These are phyloP conservation scores for Colletotrichum sp. DNA, from an alignment of 2,329 filamentous ascomycete species.

Conservation along the genomic window DNA sequence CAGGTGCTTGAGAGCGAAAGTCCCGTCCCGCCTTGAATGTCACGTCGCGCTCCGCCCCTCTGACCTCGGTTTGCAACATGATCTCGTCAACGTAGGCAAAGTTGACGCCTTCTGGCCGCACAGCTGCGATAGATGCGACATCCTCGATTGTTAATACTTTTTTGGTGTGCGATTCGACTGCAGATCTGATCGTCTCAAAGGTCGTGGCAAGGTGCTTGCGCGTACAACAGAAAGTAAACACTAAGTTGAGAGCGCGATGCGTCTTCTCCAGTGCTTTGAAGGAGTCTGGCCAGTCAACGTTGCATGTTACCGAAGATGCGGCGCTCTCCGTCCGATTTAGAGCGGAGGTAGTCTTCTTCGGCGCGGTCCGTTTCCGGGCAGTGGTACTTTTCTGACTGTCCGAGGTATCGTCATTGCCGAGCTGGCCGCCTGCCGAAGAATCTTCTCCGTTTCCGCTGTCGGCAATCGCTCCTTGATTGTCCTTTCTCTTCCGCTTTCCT, in stretches of 20 bases:
- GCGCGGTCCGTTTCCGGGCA: neutral
- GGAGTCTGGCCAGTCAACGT: conserved; percentile 71
- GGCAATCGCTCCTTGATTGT: neutral
- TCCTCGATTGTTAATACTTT: conserved; percentile 75
- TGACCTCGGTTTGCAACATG: conserved; percentile 80
- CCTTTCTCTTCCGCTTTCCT: conserved; percentile 18
- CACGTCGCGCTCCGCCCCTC: conserved; percentile 70
- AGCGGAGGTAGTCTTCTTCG: conserved; percentile 21
- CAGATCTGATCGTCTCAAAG: conserved; percentile 83
- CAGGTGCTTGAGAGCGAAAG: conserved; percentile 53
- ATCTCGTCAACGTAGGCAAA: conserved; percentile 89
- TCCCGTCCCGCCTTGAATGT: conserved; percentile 64
- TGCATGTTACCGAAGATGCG: conserved; percentile 30
- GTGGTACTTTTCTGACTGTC: neutral
- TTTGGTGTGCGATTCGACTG: conserved; percentile 85
- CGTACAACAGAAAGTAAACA: conserved; percentile 94
- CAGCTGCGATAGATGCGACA: conserved; percentile 79
- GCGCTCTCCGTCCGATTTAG: conserved; percentile 11
- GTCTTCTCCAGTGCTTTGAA: conserved; percentile 78
- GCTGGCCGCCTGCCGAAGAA: neutral
- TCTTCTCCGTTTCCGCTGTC: neutral
- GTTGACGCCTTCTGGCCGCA: conserved; percentile 79
- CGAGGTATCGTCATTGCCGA: neutral
- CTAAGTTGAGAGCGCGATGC: conserved; percentile 86
- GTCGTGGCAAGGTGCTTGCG: conserved; percentile 92